Percentiles rank a stretch among this genome's conserved stretches.
phyloP scores from a whole-genome alignment of 345 rosid species.

The Eucalyptus polyanthemos region DNA sequence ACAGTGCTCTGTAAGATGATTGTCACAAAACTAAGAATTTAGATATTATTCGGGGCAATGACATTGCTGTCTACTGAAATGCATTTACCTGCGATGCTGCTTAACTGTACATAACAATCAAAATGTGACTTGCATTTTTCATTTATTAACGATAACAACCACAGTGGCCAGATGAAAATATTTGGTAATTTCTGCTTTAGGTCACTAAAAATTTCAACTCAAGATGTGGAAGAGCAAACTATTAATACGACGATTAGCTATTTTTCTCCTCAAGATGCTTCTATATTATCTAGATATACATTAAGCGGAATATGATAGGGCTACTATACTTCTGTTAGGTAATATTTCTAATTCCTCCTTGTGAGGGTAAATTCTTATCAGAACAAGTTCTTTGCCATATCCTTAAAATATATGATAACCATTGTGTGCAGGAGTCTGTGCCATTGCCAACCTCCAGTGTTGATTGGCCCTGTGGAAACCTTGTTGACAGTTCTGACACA shows the following conservation, averaged over 20 bases:
- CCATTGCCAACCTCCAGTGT: not conserved
- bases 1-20: not conserved
- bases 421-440: not conserved
- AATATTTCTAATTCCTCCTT: not conserved
- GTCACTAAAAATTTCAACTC: not conserved
- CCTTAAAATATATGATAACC: not conserved
- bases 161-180: not conserved
- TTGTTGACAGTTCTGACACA: not conserved
- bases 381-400: not conserved
- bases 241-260: not conserved
- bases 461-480: constrained; percentile 7
- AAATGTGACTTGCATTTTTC: not conserved
- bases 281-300: not conserved
- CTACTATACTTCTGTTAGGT: not conserved
- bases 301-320: not conserved
- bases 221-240: not conserved
- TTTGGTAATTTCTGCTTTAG: not conserved
- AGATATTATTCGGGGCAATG: not conserved
- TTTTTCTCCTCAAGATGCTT: not conserved
- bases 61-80: not conserved
- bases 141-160: not conserved
- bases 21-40: not conserved
- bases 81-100: not conserved
- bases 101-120: not conserved
- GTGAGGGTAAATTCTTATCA: not conserved